These are phyloP conservation scores for Tolypocladium endophyticum DNA, from an alignment of 2,329 filamentous ascomycete species.

Conservation along the genomic window DNA sequence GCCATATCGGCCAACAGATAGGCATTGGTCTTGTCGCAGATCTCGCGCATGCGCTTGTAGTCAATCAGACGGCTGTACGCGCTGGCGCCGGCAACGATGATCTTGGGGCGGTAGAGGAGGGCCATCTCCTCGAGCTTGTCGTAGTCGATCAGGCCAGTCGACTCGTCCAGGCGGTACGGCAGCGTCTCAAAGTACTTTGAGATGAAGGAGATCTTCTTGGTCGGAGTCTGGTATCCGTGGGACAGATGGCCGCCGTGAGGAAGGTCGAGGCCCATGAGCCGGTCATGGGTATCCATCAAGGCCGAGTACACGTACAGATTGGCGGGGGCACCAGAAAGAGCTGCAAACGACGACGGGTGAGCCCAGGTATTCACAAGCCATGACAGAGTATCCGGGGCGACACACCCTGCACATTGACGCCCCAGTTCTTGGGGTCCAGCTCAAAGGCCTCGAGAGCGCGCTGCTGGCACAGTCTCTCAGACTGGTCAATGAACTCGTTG, in stretches of 20 bases:
- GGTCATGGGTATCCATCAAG: conserved; percentile 82
- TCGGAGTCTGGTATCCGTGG: conserved; percentile 93
- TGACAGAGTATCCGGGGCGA: conserved; percentile 2
- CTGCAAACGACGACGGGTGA: conserved; percentile 27
- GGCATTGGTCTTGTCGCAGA: conserved; percentile 81
- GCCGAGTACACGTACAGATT: conserved; percentile 95
- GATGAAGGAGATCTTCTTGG: conserved; percentile 92
- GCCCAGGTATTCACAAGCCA: neutral
- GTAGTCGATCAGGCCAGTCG: conserved; percentile 92
- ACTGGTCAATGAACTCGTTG: conserved; percentile 89
- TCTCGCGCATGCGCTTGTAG: conserved; percentile 83
- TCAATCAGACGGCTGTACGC: conserved; percentile 95
- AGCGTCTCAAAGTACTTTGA: conserved; percentile 99
- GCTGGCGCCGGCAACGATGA: conserved; percentile 88
- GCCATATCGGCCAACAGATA: conserved; percentile 96
- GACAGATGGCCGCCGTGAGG: conserved; percentile 94
- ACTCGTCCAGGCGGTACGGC: conserved; percentile 83
- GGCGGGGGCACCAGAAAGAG: conserved; percentile 62
- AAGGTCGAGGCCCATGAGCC: conserved; percentile 92
- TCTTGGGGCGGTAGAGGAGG: conserved; percentile 83
- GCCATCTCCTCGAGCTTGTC: conserved; percentile 81
- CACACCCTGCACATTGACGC: conserved; percentile 87
- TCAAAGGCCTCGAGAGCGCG: conserved; percentile 82
- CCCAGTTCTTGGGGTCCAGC: conserved; percentile 78
- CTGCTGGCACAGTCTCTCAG: conserved; percentile 82